These are phyloP conservation scores for Apiotrichum akiyoshidainum DNA, from an alignment of 1,284 basidiomycete species.

Conservation along the genomic window DNA sequence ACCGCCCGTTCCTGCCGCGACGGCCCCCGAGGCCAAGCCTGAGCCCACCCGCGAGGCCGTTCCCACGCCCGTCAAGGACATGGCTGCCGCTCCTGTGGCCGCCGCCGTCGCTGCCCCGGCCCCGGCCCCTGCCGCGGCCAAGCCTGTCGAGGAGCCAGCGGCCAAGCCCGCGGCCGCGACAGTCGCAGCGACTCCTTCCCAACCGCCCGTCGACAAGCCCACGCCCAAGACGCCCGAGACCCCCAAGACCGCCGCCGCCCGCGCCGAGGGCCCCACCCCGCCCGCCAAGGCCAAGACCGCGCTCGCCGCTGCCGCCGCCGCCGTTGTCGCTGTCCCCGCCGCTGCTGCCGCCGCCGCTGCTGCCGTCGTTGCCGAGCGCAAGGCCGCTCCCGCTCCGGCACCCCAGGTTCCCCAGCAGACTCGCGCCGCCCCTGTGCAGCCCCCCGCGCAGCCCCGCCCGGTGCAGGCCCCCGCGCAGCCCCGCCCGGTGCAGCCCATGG, in stretches of 20 bases:
- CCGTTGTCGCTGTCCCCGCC: background rate
- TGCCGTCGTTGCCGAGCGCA: background rate
- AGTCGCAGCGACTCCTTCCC: too few species aligned
- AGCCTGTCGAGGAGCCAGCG: too few species aligned
- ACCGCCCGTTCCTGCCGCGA: conserved; percentile 1
- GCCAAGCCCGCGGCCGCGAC: too few species aligned
- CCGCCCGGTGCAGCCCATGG: background rate
- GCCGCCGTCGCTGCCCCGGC: background rate
- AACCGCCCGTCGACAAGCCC: too few species aligned
- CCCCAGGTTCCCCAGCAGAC: background rate
- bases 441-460: background rate
- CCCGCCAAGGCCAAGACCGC: background rate
- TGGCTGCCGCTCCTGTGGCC: background rate
- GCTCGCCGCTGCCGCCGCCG: background rate
- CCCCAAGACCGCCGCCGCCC: background rate
- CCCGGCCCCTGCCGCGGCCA: too few species aligned
- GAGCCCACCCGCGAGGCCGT: too few species aligned
- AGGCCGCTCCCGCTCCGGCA: background rate
- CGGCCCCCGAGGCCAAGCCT: background rate
- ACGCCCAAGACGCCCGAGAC: too few species aligned
- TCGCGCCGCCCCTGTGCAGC: background rate
- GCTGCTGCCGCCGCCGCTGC: background rate
- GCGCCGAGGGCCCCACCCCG: background rate
- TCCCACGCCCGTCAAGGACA: too few species aligned
- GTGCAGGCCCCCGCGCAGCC: background rate